Base-by-base conservation (phyloP, 129 eudicot genomes). In the Sambucus nigra region DNA sequence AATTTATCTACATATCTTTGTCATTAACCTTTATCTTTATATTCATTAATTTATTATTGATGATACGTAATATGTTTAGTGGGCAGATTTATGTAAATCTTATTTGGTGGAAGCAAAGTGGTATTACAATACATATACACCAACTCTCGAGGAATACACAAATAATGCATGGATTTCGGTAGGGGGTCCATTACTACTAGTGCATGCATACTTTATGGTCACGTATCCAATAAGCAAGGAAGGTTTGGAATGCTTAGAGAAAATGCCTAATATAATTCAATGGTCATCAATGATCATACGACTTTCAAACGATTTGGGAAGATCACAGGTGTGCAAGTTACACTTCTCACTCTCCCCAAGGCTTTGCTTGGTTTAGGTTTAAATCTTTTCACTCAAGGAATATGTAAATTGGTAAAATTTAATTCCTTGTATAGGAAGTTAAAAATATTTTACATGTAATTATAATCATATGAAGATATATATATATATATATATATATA, bases 61-160 rank as follows among this genome's bases (percentile, higher is more conserved):
- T 25, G 8, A 1, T 59, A 2, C n/a, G n/a, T 44, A 39, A 5
- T 24, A 3, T 44, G n/a, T 44, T 25, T 68, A 66, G 78, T 66
- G 69, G 73, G 29, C 44, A 14, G 69, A 73, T 28, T 50, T 73
- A 15, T 25, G 59, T 22, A 29, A 47, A 60, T 19, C 44, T 46
- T 73, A 60, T 27, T 39, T 66, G 15, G 0, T 59, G 46, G 78
- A 73, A 35, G 73, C 78, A 49, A 66, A 38, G 38, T 73, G 78
- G 73, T 73, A 66, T 9, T 11, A 64, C 25, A 24, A n/a, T 2
- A 51, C 64, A 29, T 63, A 74, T 53, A 25, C 28, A 16, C 80
- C 80, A 14, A 62, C 38, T n/a, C 29, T 57, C 2, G 40, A 58
- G 2, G 80, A 74, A 51, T 74, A 51, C 35, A 52, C 63, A 31